phyloP scores from a whole-genome alignment of 257 asterid species.

The Anisodus acutangulus region DNA sequence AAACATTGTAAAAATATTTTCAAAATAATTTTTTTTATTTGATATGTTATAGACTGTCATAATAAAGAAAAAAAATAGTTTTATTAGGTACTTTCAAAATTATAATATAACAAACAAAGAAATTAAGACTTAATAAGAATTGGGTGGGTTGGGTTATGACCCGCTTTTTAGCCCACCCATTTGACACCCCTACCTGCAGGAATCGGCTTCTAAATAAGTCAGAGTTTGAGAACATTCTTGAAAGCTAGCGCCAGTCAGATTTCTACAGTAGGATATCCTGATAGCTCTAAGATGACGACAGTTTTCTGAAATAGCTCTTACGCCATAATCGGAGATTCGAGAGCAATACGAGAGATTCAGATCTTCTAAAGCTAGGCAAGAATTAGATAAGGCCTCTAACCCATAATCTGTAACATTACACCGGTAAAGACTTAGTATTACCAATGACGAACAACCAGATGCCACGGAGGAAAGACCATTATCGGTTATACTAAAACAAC shows the following conservation, averaged over 20 bases:
- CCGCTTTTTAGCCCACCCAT: too few species aligned
- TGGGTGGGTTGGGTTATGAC: too few species aligned
- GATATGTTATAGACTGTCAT: too few species aligned
- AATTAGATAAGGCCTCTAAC: conserved; percentile 52
- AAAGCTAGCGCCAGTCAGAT: conserved; percentile 68
- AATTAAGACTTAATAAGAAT: too few species aligned
- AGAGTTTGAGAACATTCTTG: conserved; percentile 60
- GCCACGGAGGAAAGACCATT: conserved; percentile 56
- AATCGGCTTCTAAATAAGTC: conserved; percentile 59
- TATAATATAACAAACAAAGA: too few species aligned
- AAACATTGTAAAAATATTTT: too few species aligned
- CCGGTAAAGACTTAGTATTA: conserved; percentile 64
- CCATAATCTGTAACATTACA: conserved; percentile 69
- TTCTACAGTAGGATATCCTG: conserved; percentile 64
- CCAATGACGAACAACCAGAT: conserved; percentile 58
- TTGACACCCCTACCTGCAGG: conserved; percentile 44
- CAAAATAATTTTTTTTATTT: too few species aligned
- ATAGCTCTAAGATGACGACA: conserved; percentile 57
- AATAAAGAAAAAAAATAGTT: too few species aligned
- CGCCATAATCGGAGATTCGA: conserved; percentile 60
- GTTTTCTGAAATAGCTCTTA: conserved; percentile 48
- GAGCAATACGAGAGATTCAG: conserved; percentile 67
- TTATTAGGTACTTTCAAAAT: too few species aligned
- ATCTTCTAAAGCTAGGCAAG: conserved; percentile 50
- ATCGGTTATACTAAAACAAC: conserved; percentile 63